phyloP scores from a whole-genome alignment of 805 yeast species.

The Kuraishia floccosa region DNA sequence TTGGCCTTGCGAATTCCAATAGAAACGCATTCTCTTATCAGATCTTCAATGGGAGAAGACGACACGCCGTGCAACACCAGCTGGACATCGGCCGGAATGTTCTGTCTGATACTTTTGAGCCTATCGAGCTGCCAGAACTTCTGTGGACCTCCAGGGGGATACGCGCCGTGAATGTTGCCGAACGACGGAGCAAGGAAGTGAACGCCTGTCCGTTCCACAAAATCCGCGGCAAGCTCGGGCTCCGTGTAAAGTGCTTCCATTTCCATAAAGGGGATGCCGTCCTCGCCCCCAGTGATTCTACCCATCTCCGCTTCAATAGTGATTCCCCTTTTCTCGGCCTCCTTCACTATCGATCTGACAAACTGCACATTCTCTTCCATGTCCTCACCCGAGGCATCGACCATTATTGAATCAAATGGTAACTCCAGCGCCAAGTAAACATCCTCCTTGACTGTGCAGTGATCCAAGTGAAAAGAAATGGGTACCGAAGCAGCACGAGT shows the following conservation, averaged over 20 bases:
- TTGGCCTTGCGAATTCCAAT: too few species aligned
- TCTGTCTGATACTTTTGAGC: too few species aligned
- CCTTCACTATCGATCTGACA: conserved; percentile 17
- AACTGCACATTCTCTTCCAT: conserved; percentile 18
- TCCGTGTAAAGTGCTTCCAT: conserved; percentile 21
- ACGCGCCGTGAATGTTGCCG: conserved; percentile 25
- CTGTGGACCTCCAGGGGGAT: conserved; percentile 21
- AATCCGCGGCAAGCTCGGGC: conserved; percentile 18
- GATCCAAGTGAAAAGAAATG: conserved; percentile 23
- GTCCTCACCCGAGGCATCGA: conserved; percentile 24
- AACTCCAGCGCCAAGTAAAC: conserved; percentile 19
- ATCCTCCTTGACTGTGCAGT: conserved; percentile 19
- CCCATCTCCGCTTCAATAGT: conserved; percentile 27
- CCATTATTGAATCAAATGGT: conserved; percentile 27
- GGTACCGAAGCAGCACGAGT: too few species aligned
- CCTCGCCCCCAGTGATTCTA: conserved; percentile 26
- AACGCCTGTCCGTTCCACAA: conserved; percentile 21
- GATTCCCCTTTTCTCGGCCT: conserved; percentile 15
- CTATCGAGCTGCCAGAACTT: too few species aligned
- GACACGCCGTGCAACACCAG: too few species aligned
- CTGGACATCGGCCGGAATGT: too few species aligned
- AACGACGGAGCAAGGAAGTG: conserved; percentile 24
- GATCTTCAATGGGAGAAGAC: too few species aligned
- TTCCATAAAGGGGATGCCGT: conserved; percentile 19
- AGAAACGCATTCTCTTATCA: too few species aligned